Conservation (phyloP, 1,284 basidiomycete genomes). For the Neotropicomus parvogracilis region DNA sequence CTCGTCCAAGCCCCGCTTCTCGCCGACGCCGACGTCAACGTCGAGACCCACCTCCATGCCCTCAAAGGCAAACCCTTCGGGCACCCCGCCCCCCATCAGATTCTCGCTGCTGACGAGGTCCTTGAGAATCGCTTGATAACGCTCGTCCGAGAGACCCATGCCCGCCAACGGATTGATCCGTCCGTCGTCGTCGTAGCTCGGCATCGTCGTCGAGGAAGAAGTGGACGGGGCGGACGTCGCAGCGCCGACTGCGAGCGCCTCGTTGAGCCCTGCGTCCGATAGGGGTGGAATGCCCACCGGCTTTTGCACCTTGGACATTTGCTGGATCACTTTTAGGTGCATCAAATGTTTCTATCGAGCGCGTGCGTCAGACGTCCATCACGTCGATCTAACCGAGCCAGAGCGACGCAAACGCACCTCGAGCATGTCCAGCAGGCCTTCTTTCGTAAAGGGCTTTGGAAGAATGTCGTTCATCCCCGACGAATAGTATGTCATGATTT, state of each 20-base stretch:
- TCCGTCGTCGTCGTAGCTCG: conserved; percentile 43
- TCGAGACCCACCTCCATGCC: conserved; percentile 21
- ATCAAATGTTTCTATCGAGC: conserved; percentile 79
- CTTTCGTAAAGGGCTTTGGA: conserved; percentile 96
- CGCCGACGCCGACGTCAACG: conserved; percentile 21
- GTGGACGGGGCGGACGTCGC: conserved; percentile 16
- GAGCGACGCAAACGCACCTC: conserved; percentile 53
- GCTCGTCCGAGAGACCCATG: conserved; percentile 74
- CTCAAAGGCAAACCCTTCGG: conserved; percentile 32
- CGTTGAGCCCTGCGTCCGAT: conserved; percentile 58
- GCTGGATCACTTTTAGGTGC: conserved; percentile 88
- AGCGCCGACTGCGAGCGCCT: conserved; percentile 43
- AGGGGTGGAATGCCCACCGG: conserved; percentile 71
- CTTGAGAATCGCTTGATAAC: conserved; percentile 66
- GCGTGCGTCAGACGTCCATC: background rate
- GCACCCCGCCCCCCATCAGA: conserved; percentile 39
- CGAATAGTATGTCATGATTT: conserved; percentile 90
- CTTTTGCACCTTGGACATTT: conserved; percentile 65
- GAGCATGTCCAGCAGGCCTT: conserved; percentile 86
- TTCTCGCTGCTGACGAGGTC: conserved; percentile 59
- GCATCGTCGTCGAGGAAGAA: conserved; percentile 2
- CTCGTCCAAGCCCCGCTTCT: conserved; percentile 46
- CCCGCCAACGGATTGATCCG: conserved; percentile 70
- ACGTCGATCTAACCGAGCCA: background rate
- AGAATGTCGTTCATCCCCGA: conserved; percentile 94